phyloP scores from a whole-genome alignment of 2,329 filamentous ascomycete species.

The Lasiodiplodia theobromae region DNA sequence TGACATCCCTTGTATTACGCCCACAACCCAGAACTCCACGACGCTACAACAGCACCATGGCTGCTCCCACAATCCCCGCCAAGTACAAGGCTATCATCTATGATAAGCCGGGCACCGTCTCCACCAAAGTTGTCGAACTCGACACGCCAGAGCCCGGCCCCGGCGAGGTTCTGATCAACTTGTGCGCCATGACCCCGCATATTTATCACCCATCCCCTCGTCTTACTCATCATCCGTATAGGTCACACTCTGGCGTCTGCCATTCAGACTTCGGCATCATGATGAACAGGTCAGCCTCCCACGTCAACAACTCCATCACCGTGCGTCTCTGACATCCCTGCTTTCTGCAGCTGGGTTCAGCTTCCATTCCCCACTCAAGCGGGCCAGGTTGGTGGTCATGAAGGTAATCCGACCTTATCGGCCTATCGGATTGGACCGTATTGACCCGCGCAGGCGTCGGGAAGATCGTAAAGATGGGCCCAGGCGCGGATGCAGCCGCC shows the following conservation, averaged over 20 bases:
- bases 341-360: slow-evolving; percentile 54
- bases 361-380: slow-evolving; percentile 66
- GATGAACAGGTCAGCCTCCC: slow-evolving; percentile 44
- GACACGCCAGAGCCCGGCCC: slow-evolving; percentile 70
- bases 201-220: neutral
- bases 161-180: slow-evolving; percentile 68
- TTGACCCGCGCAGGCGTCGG: slow-evolving; percentile 60
- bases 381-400: slow-evolving; percentile 73
- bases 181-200: slow-evolving; percentile 52
- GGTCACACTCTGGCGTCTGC: slow-evolving; percentile 30
- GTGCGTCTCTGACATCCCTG: neutral
- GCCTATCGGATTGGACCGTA: neutral
- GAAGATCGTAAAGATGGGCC: slow-evolving; percentile 69
- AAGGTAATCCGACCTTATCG: slow-evolving; percentile 56
- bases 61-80: slow-evolving; percentile 52
- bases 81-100: slow-evolving; percentile 71
- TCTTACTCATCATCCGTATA: slow-evolving; percentile 29
- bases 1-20: neutral
- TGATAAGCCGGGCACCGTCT: slow-evolving; percentile 70
- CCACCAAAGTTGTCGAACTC: slow-evolving; percentile 68
- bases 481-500: slow-evolving; percentile 61
- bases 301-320: neutral
- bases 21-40: neutral
- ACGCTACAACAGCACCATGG: slow-evolving; percentile 33
- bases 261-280: slow-evolving; percentile 42